A percentile compares a stretch with the other conserved stretches of the same genome.
Evolutionary conservation across 352 stramenopile species (phyloP).

Genomic region (Phytophthora megakarya): DNA sequence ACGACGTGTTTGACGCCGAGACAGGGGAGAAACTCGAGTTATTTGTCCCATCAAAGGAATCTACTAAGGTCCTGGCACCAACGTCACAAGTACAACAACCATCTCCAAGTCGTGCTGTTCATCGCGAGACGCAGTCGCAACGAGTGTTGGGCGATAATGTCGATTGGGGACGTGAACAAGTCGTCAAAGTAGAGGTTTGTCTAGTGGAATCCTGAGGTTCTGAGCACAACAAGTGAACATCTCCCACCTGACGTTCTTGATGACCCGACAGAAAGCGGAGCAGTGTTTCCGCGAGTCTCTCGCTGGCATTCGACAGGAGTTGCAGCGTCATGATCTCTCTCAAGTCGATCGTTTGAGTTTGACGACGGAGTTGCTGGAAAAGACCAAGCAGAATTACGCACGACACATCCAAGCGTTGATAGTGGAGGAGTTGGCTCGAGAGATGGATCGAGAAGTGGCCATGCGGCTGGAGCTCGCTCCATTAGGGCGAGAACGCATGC

Average conservation of each 20-base stretch:
- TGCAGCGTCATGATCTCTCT: constrained; percentile 51
- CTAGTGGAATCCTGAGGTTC: no score
- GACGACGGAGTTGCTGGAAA: constrained; percentile 65
- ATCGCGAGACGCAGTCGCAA: constrained; percentile 64
- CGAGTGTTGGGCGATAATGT: constrained; percentile 53
- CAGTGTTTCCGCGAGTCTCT: constrained; percentile 54
- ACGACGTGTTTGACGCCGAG: constrained; percentile 64
- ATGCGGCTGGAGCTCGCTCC: constrained; percentile 51
- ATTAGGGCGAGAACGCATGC: constrained; percentile 51
- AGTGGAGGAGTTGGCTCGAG: constrained; percentile 64
- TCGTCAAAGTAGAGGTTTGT: constrained; percentile 52
- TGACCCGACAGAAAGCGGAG: constrained; percentile 49
- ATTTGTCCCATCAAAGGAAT: constrained; percentile 7
- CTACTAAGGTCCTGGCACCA: background rate
- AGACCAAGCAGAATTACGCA: constrained; percentile 63
- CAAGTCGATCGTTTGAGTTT: constrained; percentile 36
- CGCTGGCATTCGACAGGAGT: constrained; percentile 49
- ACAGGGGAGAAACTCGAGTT: constrained; percentile 62
- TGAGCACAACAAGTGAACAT: background rate
- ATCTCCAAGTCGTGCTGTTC: constrained; percentile 15
- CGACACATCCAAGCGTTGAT: constrained; percentile 59
- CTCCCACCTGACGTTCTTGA: background rate
- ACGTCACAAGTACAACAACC: background rate
- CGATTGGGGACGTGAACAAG: constrained; percentile 57
- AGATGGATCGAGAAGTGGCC: constrained; percentile 62